These are phyloP conservation scores for Coffea eugenioides DNA, from an alignment of 257 asterid genomes.

Conservation along the genomic window DNA sequence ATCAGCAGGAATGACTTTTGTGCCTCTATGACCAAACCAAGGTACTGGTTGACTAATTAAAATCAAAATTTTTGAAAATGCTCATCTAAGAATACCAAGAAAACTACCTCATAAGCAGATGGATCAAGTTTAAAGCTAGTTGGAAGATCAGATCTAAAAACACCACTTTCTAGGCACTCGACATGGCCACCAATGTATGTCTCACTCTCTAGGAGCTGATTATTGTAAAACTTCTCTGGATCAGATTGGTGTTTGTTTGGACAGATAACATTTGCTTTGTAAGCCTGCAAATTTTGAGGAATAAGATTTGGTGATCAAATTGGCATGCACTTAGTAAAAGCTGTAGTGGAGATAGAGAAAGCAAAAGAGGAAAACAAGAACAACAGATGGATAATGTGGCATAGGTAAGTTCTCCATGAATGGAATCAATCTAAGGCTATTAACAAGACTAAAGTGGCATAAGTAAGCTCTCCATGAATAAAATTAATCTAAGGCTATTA, in stretches of 20 bases:
- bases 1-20: not conserved
- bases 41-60: not conserved
- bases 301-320: conserved; percentile 14
- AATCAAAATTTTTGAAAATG: not conserved
- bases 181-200: conserved; percentile 99
- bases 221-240: conserved; percentile 88
- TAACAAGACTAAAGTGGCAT: not conserved
- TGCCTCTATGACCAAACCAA: not conserved
- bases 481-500: not conserved
- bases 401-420: not conserved
- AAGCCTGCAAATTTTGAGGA: conserved; percentile 66
- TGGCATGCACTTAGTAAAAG: conserved; percentile 18
- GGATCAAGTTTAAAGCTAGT: conserved; percentile 93
- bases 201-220: conserved; percentile 90
- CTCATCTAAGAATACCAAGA: conserved; percentile 8
- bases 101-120: conserved; percentile 71
- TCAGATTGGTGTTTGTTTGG: conserved; percentile 98
- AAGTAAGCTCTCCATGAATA: not conserved
- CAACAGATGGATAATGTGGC: not conserved
- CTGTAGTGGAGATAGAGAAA: conserved; percentile 12
- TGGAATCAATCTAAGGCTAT: not conserved
- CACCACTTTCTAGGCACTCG: conserved; percentile 99
- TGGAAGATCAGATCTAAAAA: conserved; percentile 97
- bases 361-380: not conserved
- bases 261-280: conserved; percentile 88